A percentile compares a stretch with the other conserved stretches of the same genome.
These are phyloP conservation scores for Stenogyne calaminthoides DNA, from an alignment of 305 asterid species.

Conservation along the genomic window DNA sequence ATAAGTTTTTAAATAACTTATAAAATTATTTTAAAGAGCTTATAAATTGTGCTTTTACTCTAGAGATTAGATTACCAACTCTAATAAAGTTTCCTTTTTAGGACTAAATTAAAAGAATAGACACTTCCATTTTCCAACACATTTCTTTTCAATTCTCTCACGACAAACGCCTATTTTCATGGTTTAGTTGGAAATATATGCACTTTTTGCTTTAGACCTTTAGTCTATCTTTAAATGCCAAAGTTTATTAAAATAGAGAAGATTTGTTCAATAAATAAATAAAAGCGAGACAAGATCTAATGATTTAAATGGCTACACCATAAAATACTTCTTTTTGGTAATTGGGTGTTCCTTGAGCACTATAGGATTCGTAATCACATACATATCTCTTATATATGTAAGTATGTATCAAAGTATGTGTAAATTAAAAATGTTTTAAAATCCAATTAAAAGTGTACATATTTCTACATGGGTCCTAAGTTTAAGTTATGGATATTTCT, in stretches of 20 bases:
- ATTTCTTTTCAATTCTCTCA: conserved; percentile 12
- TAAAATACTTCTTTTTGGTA: conserved; percentile 7
- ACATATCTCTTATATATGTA: not conserved
- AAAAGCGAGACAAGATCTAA: conserved; percentile 24
- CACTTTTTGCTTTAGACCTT: conserved; percentile 43
- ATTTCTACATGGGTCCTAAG: too few relatives aligned
- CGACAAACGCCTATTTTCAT: conserved; percentile 45
- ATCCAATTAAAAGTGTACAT: not conserved
- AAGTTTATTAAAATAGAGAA: not conserved
- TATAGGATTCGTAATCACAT: not conserved
- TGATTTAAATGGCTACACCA: conserved; percentile 23
- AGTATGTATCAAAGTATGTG: not conserved
- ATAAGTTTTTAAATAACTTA: too few relatives aligned
- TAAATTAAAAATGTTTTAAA: too few relatives aligned
- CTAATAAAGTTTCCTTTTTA: conserved; percentile 46
- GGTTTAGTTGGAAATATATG: conserved; percentile 51
- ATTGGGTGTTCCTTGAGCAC: conserved; percentile 16
- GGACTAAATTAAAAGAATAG: conserved; percentile 41
- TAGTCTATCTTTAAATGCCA: conserved; percentile 30
- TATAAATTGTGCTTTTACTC: too few relatives aligned
- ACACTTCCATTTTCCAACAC: conserved; percentile 35
- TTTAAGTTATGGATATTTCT: too few relatives aligned
- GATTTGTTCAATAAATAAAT: not conserved
- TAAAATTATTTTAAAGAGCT: too few relatives aligned
- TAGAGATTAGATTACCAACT: conserved; percentile 35